Evolutionary conservation across 2,329 filamentous ascomycete species (phyloP).

Genomic region (Aspergillus carbonarius): DNA sequence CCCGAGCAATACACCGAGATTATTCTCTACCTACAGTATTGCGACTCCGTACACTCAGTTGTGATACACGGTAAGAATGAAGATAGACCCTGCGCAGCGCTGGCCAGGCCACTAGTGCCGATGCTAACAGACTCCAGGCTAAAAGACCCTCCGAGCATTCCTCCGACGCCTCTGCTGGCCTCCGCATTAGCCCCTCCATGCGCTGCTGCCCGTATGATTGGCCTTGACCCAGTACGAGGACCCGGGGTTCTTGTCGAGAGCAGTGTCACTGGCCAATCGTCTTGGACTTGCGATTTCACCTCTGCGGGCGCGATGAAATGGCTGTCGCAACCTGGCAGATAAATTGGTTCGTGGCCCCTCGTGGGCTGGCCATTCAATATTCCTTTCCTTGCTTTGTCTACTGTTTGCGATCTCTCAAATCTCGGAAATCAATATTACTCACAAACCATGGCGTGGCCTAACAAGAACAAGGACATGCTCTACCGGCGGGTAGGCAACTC

Average conservation of each 20-base stretch:
- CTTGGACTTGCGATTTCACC: neutral
- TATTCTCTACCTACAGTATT: too few species aligned
- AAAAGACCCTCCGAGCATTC: conserved; percentile 23
- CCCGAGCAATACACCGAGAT: too few species aligned
- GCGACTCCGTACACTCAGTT: neutral
- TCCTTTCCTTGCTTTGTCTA: neutral
- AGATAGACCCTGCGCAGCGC: neutral
- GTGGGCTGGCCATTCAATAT: neutral
- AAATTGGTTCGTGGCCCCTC: conserved; percentile 4
- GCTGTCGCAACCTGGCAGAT: neutral
- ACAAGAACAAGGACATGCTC: conserved; percentile 55
- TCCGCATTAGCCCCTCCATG: neutral
- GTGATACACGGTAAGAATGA: neutral
- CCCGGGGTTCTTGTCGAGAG: neutral
- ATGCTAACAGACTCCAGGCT: neutral
- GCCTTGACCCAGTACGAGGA: neutral
- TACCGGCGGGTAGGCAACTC: conserved; percentile 71
- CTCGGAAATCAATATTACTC: neutral
- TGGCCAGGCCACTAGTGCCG: neutral
- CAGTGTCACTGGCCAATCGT: neutral
- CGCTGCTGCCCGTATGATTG: neutral
- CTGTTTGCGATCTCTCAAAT: neutral
- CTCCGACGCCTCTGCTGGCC: conserved; percentile 12
- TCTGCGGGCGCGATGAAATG: neutral
- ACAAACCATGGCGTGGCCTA: conserved; percentile 23